Percentiles rank a stretch among this genome's conserved stretches.
These are phyloP conservation scores for Xylaria acuta DNA, from an alignment of 495 filamentous ascomycete genomes.

Conservation along the genomic window DNA sequence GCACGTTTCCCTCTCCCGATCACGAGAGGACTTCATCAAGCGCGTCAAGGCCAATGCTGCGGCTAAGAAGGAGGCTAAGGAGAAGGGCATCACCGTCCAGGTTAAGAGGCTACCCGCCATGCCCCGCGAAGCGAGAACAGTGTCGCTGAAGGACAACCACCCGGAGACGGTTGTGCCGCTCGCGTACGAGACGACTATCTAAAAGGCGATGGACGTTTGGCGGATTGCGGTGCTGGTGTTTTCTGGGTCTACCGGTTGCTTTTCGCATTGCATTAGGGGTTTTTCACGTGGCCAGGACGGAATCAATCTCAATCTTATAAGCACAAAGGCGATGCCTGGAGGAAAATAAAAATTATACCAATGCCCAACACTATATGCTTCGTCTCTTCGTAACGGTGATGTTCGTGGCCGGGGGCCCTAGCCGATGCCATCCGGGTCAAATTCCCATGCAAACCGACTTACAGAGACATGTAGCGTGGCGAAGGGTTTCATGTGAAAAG, in stretches of 20 bases:
- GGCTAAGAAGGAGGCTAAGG: constrained; percentile 90
- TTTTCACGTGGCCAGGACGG: constrained; percentile 41
- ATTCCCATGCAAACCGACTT: not conserved
- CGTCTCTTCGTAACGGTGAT: constrained; percentile 16
- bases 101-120: constrained; percentile 86
- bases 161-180: constrained; percentile 92
- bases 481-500: not conserved
- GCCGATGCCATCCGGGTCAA: constrained; percentile 1
- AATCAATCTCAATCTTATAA: constrained; percentile 35
- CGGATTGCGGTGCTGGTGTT: constrained; percentile 29
- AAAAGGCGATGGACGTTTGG: constrained; percentile 48
- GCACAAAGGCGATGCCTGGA: constrained; percentile 41
- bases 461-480: not conserved
- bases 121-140: constrained; percentile 79
- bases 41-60: constrained; percentile 94
- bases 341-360: constrained; percentile 43
- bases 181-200: constrained; percentile 98
- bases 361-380: constrained; percentile 30
- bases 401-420: not conserved
- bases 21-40: constrained; percentile 91
- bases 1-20: constrained; percentile 93
- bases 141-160: constrained; percentile 74
- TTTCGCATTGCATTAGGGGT: constrained; percentile 42
- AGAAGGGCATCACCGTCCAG: constrained; percentile 80
- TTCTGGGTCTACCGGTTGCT: constrained; percentile 43